A percentile compares a stretch with the other conserved stretches of the same genome.
phyloP scores from a whole-genome alignment of 2,329 filamentous ascomycete genomes.

The Leptographium wingfieldii region DNA sequence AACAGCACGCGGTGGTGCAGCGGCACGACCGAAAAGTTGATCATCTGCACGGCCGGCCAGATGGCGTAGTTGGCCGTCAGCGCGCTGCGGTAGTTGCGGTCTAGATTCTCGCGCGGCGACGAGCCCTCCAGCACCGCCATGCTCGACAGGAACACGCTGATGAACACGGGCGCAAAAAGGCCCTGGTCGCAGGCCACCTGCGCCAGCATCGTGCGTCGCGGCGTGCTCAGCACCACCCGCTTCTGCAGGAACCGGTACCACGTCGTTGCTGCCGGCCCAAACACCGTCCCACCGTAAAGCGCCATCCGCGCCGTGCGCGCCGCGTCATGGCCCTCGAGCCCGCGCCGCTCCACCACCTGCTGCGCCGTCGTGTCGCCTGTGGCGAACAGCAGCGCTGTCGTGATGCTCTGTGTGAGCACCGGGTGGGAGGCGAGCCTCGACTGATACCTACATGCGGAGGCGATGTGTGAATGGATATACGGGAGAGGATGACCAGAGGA shows the following conservation, averaged over 20 bases:
- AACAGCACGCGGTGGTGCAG: conserved; percentile 73
- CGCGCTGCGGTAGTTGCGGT: conserved; percentile 56
- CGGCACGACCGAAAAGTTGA: conserved; percentile 81
- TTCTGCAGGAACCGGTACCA: conserved; percentile 76
- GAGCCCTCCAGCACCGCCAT: conserved; percentile 74
- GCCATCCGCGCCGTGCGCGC: conserved; percentile 66
- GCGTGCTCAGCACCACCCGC: conserved; percentile 49
- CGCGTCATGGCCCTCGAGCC: conserved; percentile 55
- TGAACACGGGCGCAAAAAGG: conserved; percentile 72
- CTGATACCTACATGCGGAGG: conserved; percentile 57
- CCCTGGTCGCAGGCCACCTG: conserved; percentile 72
- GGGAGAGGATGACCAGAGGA: background rate
- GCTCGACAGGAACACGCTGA: conserved; percentile 66
- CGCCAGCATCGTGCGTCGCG: conserved; percentile 58
- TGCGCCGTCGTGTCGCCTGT: conserved; percentile 86
- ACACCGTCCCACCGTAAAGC: conserved; percentile 67
- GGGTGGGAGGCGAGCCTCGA: conserved; percentile 66
- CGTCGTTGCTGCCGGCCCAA: conserved; percentile 74
- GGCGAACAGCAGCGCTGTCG: conserved; percentile 83
- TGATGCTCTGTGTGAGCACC: conserved; percentile 80
- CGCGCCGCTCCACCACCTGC: conserved; percentile 75
- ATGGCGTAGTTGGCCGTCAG: conserved; percentile 76
- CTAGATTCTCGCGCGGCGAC: conserved; percentile 50
- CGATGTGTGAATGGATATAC: background rate
- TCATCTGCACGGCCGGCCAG: conserved; percentile 74